Base-by-base conservation (phyloP, 371 early-diverging fungal genomes). In the Saksenaea vasiformis region DNA sequence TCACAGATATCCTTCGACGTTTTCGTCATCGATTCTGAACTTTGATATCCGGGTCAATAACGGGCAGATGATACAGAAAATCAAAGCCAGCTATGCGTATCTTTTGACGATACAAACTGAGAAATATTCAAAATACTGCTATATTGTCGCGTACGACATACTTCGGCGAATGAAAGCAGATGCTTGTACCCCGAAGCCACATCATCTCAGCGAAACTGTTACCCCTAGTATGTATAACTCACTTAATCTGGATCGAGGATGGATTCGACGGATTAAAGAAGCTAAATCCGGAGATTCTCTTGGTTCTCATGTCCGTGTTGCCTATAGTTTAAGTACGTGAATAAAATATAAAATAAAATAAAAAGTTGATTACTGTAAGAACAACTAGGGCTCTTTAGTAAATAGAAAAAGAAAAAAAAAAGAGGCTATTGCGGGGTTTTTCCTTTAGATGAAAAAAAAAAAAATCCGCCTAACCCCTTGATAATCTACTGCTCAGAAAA, bases 21-120 rank as follows among this genome's bases (percentile, higher is more conserved):
- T 27, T 22, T 27, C 8, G 55, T 51, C 51, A 5, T 10, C 17
- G 22, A 19, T 47, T 22, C 24, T 47, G 24, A 47, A 47, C 22
- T 47, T 47, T 19, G 73, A 73, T 39, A 15, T 62, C 3, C 54
- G 57, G 27, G 60, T 31, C 11, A 73, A 73, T 37, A 43, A 44
- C 5, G 64, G 73, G 0, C 53, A 54, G 11, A 56, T 67, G 56
- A 1, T 70, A 1, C 61, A 67, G 22, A 61, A 14, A 1, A 39
- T 73, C 11, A 67, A 70, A 14, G 73, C 73, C 19, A 70, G 70
- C 17, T 67, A 60, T 51, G 73, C 73, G 1, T 73, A 73, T 39
- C 62, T 37, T 1, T 14, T 58, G 11, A 56, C 44, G 19, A 53
- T 63, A 1, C 26, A 31, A 1, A 0, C 47, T 5, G 41, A 47